Evolutionary conservation across 2,329 filamentous ascomycete genomes (phyloP).

Genomic region (Cladosporium cucumerinum): DNA sequence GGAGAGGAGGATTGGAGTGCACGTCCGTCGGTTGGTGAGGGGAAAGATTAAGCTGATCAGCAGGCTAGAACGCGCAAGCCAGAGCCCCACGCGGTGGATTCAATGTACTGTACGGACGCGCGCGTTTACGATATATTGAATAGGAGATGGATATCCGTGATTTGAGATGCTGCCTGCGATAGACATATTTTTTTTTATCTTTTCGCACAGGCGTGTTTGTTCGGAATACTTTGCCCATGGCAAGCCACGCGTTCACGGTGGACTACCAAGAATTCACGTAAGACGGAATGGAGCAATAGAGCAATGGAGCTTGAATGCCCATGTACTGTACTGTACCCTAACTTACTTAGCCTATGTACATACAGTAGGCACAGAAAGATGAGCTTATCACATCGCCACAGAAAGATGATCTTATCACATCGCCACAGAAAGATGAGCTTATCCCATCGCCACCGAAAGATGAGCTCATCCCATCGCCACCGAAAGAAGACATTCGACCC

Average conservation of each 20-base stretch:
- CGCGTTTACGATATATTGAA: neutral
- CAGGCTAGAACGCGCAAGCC: slow-evolving; percentile 2
- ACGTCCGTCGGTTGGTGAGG: neutral
- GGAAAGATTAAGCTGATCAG: neutral
- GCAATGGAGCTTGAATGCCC: too few species aligned
- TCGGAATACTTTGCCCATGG: too few species aligned
- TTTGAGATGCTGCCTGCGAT: too few species aligned
- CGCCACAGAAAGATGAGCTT: neutral
- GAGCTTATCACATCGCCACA: too few species aligned
- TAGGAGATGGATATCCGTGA: neutral
- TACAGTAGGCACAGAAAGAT: too few species aligned
- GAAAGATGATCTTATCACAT: too few species aligned
- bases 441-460: neutral
- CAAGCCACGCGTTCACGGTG: neutral
- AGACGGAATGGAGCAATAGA: too few species aligned
- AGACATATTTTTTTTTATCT: too few species aligned
- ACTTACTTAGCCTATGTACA: too few species aligned
- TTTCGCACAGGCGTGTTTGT: too few species aligned
- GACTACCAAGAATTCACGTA: neutral
- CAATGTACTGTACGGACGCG: neutral
- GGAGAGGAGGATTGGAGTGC: neutral
- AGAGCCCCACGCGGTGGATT: neutral
- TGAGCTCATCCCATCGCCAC: neutral
- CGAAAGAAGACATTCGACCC: neutral
- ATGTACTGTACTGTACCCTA: too few species aligned